Base-by-base conservation (phyloP, 805 yeast species). In the Wickerhamomyces mucosus region DNA sequence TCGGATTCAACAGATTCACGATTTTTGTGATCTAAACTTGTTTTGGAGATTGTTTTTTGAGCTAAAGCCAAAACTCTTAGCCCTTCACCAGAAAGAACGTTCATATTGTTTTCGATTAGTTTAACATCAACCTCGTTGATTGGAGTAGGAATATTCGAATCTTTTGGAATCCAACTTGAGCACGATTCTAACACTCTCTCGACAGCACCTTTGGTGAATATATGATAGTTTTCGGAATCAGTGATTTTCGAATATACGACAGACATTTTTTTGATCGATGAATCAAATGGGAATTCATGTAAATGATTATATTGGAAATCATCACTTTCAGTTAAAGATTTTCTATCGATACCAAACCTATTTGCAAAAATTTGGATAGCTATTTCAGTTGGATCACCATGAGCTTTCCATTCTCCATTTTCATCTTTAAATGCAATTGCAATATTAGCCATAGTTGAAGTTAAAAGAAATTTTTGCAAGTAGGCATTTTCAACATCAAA, bases 351-450 rank as follows among this genome's bases (percentile, higher is more conserved):
- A 19, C 65, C 67, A 38, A 78, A 58, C 45, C 86, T 69, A 10
- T 75, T 58, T 15, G 77, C 69, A 48, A 79, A 81, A 1, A 83
- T 89, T 48, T 82, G 89, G 39, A 84, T 78, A 4, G 95, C 94
- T 46, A 80, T 76, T 58, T 84, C 95, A 3, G 95, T 84, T 26
- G 95, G 89, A 50, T 84, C 95, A 37, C 95, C 95, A 49, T 75
- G 78, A 8, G 85, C 86, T 43, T 69, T 72, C 94, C 94, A 83
- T 8, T 52, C 55, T 4, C 45, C 51, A 12, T 55, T 39, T 12
- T 65, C 69, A 14, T 67, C 67, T 42, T 67, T 59, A 39, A 65
- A 69, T 3, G 84, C 75, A 9, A 65, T 63, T 4, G 95, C 89
- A 46, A 83, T 74, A 45, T 84, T 85, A 21, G 94, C 94, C 39